phyloP scores from a whole-genome alignment of 2,329 filamentous ascomycete genomes.

The Apiospora saccharicola region DNA sequence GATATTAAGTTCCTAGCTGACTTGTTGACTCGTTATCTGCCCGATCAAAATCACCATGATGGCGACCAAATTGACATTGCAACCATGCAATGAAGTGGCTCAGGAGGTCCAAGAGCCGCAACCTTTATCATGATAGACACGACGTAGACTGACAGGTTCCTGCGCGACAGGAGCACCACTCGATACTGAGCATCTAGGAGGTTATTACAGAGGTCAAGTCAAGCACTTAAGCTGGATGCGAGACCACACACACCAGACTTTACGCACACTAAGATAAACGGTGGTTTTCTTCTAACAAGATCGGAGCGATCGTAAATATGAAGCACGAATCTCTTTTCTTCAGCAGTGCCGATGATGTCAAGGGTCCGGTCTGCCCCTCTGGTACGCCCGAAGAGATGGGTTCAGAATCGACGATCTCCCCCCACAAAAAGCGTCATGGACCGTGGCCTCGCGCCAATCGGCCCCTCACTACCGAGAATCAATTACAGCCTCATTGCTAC shows the following conservation, averaged over 20 bases:
- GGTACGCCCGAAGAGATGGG: neutral
- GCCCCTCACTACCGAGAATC: neutral
- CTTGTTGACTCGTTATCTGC: neutral
- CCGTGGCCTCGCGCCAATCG: neutral
- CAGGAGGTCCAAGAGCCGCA: too few species aligned
- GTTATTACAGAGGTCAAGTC: too few species aligned
- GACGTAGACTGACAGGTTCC: too few species aligned
- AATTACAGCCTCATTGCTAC: neutral
- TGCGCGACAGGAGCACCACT: too few species aligned
- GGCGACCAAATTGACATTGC: too few species aligned
- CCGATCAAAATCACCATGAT: too few species aligned
- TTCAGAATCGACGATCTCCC: neutral
- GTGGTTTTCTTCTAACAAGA: neutral
- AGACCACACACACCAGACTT: too few species aligned
- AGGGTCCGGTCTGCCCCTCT: neutral
- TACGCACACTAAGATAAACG: neutral
- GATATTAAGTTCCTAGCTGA: neutral
- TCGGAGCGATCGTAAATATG: neutral
- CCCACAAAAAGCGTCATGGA: neutral
- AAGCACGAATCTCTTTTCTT: neutral
- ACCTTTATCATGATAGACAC: too few species aligned
- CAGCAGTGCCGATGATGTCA: neutral
- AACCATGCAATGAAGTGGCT: too few species aligned
- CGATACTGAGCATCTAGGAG: too few species aligned
- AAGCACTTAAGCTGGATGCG: too few species aligned